Percentiles rank a stretch among this genome's conserved stretches.
These are phyloP conservation scores for Hypomontagnella submonticulosa DNA, from an alignment of 495 filamentous ascomycete genomes.

Conservation along the genomic window DNA sequence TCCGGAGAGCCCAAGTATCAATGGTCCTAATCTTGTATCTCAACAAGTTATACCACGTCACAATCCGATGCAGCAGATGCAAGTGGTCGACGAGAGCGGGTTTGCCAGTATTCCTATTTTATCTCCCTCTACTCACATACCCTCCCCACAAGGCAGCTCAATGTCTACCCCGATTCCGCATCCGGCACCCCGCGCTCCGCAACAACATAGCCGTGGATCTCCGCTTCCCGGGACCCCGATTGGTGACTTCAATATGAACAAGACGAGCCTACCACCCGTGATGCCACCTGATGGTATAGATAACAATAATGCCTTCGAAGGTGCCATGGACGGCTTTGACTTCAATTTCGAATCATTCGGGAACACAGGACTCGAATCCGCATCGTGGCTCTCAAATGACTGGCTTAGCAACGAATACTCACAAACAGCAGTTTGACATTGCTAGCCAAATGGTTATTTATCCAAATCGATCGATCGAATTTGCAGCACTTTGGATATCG, in stretches of 20 bases:
- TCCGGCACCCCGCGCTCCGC: constrained; percentile 25
- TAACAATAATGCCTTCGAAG: constrained; percentile 52
- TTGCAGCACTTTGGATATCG: not conserved
- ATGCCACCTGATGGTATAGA: constrained; percentile 44
- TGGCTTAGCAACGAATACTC: constrained; percentile 48
- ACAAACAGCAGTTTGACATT: constrained; percentile 42
- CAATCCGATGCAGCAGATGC: constrained; percentile 41
- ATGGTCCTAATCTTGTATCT: constrained; percentile 23
- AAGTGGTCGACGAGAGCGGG: constrained; percentile 44
- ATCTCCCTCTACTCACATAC: constrained; percentile 38
- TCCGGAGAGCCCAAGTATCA: constrained; percentile 37
- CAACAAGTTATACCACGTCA: constrained; percentile 40
- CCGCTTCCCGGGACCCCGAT: constrained; percentile 39
- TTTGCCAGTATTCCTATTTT: constrained; percentile 41
- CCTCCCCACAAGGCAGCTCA: constrained; percentile 39
- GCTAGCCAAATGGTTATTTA: not conserved
- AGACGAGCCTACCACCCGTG: constrained; percentile 39
- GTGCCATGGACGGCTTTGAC: constrained; percentile 50
- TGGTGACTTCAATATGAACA: constrained; percentile 38
- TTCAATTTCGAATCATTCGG: constrained; percentile 49
- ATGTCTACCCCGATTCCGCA: constrained; percentile 44
- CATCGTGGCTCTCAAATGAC: constrained; percentile 48
- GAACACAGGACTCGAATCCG: constrained; percentile 45
- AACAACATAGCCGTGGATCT: constrained; percentile 38
- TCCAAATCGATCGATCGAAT: not conserved